Evolutionary conservation across 164 flowering plant species (phyloP).

Genomic region (Hamamelis virginiana): DNA sequence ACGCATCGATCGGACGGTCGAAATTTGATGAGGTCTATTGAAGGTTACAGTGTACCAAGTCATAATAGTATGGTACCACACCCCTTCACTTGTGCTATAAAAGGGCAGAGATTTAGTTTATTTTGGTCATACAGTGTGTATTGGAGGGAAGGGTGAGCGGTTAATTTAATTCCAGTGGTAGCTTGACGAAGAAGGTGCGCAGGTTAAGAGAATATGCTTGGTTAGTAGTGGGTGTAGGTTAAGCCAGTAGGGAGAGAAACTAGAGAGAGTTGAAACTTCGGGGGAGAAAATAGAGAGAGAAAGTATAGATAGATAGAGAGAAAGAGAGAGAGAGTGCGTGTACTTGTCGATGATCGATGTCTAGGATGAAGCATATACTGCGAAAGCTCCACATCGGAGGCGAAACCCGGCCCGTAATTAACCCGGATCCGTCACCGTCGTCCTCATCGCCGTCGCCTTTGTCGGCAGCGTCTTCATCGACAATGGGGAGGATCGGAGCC

Average conservation of each 20-base stretch:
- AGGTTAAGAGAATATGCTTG: constrained; percentile 36
- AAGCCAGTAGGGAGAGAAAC: constrained; percentile 13
- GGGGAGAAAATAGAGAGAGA: no score
- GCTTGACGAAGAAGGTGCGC: constrained; percentile 44
- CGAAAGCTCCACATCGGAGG: constrained; percentile 82
- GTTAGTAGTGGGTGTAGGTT: constrained; percentile 28
- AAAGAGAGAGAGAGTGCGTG: background rate
- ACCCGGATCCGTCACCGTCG: constrained; percentile 23
- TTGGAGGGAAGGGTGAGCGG: constrained; percentile 38
- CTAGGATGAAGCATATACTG: constrained; percentile 79
- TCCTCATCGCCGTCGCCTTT: constrained; percentile 26
- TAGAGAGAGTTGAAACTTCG: background rate
- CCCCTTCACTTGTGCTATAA: background rate
- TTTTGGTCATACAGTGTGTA: constrained; percentile 6
- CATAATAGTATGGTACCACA: background rate
- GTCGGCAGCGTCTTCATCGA: constrained; percentile 22
- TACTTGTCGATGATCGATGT: constrained; percentile 49
- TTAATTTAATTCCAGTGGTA: constrained; percentile 34
- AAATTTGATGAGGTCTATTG: background rate
- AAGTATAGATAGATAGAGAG: background rate
- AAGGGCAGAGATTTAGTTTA: background rate
- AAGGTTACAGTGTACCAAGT: background rate
- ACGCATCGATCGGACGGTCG: background rate
- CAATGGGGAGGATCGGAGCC: constrained; percentile 20
- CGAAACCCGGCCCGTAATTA: constrained; percentile 26